A percentile compares a stretch with the other conserved stretches of the same genome.
Conservation (phyloP, 257 asterid species). For the Solanum megistacrolobum region DNA sequence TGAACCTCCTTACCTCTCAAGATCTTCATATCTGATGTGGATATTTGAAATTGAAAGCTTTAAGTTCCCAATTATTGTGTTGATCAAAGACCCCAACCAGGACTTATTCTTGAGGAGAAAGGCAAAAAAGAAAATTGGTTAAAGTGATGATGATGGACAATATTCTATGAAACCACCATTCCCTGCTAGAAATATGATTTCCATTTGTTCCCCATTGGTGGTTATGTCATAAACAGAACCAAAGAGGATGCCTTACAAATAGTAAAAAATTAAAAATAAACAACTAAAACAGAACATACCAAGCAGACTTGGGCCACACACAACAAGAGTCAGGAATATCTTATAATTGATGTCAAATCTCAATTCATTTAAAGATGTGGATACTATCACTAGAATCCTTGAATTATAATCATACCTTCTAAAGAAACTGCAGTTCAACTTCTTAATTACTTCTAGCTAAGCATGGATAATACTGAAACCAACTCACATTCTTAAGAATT, state of each 20-base stretch:
- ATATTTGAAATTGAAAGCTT: constrained; percentile 91
- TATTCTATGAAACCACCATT: neutral
- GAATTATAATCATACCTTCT: neutral
- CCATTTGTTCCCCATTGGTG: neutral
- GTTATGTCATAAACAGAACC: neutral
- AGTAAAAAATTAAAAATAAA: neutral
- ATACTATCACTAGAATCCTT: neutral
- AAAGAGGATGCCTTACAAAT: neutral
- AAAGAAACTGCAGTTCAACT: neutral
- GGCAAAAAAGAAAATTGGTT: constrained; percentile 12
- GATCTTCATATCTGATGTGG: constrained; percentile 96
- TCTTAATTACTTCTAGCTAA: neutral
- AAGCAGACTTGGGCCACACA: neutral
- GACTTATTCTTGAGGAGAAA: constrained; percentile 58
- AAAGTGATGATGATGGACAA: constrained; percentile 3
- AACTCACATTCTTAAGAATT: neutral
- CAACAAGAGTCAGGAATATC: neutral
- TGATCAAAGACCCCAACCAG: constrained; percentile 94
- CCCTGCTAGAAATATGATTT: neutral
- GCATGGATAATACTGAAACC: neutral
- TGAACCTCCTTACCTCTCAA: constrained; percentile 61
- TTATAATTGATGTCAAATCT: neutral
- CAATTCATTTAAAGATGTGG: neutral
- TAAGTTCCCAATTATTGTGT: constrained; percentile 91
- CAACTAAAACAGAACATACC: neutral